A percentile compares a stretch with the other conserved stretches of the same genome.
phyloP scores from a whole-genome alignment of 208 protist genomes.

The Leishmania amazonensis region DNA sequence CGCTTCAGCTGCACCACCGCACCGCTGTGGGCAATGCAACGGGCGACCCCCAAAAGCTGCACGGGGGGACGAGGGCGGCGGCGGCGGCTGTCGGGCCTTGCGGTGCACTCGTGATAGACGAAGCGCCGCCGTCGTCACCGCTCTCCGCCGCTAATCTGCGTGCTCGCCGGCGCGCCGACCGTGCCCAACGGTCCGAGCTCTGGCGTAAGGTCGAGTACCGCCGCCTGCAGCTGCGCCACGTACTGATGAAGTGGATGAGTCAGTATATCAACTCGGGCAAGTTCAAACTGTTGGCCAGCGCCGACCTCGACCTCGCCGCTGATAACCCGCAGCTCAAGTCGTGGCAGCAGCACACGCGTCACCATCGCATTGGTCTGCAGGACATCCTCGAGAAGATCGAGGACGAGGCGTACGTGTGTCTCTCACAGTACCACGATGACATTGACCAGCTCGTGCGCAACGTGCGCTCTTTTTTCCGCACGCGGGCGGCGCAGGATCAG shows the following conservation, averaged over 20 bases:
- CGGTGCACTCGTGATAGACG: constrained; percentile 8
- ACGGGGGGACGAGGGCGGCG: background rate
- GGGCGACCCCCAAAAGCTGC: constrained; percentile 4
- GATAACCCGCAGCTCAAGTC: constrained; percentile 48
- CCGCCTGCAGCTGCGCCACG: constrained; percentile 80
- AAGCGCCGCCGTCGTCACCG: constrained; percentile 8
- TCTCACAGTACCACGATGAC: constrained; percentile 90
- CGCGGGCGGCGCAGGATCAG: constrained; percentile 50
- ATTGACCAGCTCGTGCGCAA: constrained; percentile 78
- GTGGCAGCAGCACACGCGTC: constrained; percentile 65
- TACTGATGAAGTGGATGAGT: constrained; percentile 73
- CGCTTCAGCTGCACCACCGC: constrained; percentile 38
- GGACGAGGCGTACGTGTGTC: constrained; percentile 69
- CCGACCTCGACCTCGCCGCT: constrained; percentile 69
- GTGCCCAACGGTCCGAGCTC: constrained; percentile 28
- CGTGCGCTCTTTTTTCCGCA: constrained; percentile 82
- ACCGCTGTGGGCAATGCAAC: background rate
- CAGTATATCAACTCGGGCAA: constrained; percentile 68
- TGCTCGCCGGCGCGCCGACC: constrained; percentile 17
- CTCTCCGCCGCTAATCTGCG: constrained; percentile 13
- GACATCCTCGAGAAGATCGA: constrained; percentile 82
- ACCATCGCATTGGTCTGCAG: constrained; percentile 54
- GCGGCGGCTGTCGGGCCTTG: background rate
- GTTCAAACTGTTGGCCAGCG: constrained; percentile 65
- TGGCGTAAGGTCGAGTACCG: constrained; percentile 84